A percentile compares a stretch with the other conserved stretches of the same genome.
These are phyloP conservation scores for Carex cristatella DNA, from an alignment of 176 grass and related monocot species.

Conservation along the genomic window DNA sequence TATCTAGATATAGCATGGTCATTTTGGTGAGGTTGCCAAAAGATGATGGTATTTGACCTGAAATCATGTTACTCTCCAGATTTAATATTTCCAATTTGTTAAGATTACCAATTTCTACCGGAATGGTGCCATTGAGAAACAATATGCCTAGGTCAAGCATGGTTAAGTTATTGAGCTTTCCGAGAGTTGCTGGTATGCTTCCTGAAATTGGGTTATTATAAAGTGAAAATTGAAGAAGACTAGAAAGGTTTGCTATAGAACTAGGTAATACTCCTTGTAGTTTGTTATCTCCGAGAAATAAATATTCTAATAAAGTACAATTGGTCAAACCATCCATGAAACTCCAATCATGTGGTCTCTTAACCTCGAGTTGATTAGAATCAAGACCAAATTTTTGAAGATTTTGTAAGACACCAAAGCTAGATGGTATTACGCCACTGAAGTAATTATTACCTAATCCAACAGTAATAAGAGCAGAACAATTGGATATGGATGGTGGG, in stretches of 20 bases:
- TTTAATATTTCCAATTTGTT: not conserved
- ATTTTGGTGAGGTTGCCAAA: not conserved
- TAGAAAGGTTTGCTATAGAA: constrained; percentile 28
- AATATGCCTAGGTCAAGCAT: not conserved
- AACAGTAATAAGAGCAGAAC: not conserved
- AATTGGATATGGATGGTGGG: not conserved
- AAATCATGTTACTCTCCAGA: not conserved
- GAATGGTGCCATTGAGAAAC: not conserved
- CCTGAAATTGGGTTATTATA: not conserved
- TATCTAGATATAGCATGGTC: not conserved
- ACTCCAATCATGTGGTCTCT: constrained; percentile 10
- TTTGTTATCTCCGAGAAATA: not conserved
- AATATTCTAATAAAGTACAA: not conserved
- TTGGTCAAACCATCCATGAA: constrained; percentile 15
- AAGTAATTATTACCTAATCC: not conserved
- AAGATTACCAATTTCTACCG: not conserved
- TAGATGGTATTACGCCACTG: not conserved
- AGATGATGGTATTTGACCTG: not conserved
- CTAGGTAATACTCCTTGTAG: constrained; percentile 19
- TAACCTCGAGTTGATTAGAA: constrained; percentile 13
- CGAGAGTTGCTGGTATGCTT: not conserved
- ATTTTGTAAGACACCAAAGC: not conserved
- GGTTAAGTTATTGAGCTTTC: not conserved
- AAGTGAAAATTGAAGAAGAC: not conserved
- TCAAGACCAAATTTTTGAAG: not conserved